Base-by-base conservation (phyloP, 2,329 filamentous ascomycete genomes). In the Pyrenochaeta sp. region DNA sequence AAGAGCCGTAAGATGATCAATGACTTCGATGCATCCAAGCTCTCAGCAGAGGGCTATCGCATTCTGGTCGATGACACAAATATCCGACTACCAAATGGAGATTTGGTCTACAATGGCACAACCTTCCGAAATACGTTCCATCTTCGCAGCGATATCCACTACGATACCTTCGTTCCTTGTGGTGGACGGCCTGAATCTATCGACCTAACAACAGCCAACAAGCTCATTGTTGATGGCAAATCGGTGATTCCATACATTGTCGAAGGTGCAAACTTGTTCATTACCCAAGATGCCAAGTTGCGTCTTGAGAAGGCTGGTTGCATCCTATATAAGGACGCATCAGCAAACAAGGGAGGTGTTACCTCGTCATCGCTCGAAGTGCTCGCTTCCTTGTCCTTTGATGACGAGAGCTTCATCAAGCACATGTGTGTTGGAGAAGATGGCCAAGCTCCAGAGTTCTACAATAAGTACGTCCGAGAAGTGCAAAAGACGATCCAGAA, bases 101-200 rank as follows among this genome's bases (percentile, higher is more conserved):
- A 99, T 77, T 77, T 92, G 5, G 83, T 99, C 59, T 86, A 87
- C 79, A 98, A 97, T 76, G 95, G 95, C 53, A 98, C 92, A 29
- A 85, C 89, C 2, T 99, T 99, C 90, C 92, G 95, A 58, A 99
- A 99, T 81, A 96, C 92, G 18, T 99, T 94, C 83, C 95, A 99
- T 74, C 85, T 98, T 43, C 91, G 94, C 42, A 85, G 88, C 54
- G 87, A 84, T 15, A 86, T 74, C 35, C 74, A 90, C 49, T 94
- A 91, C 49, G 95, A 99, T 72, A 84, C 88, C 48, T 98, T 99
- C 72, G 95, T 99, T 18, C 95, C 95, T 27, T 99, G 95, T 67
- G 95, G 95, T 79, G 95, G 95, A 51, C 91, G 95, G 20, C 95
- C 95, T 1, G 95, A 98, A 78, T 97, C 94, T 1, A 97, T 99